These are phyloP conservation scores for Globisporangium orthogonon DNA, from an alignment of 352 stramenopile genomes.

Conservation along the genomic window DNA sequence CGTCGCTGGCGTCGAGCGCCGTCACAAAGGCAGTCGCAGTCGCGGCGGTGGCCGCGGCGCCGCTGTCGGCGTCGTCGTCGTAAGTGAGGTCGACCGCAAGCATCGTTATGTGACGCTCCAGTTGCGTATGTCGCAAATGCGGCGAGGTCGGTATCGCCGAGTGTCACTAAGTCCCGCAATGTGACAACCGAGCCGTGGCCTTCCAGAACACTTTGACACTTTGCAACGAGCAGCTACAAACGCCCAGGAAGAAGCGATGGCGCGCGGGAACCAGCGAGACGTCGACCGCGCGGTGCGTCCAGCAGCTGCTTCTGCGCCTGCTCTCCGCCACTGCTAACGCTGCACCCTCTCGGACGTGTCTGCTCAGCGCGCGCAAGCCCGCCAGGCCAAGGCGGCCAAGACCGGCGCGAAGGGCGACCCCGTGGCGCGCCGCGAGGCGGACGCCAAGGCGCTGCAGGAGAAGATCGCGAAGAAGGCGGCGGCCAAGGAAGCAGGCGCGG, in stretches of 20 bases:
- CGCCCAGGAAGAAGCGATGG: conserved; percentile 25
- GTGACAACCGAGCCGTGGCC: background rate
- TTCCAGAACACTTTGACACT: background rate
- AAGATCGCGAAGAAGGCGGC: conserved; percentile 76
- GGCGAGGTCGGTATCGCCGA: too few species aligned
- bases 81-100: too few species aligned
- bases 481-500: conserved; percentile 40
- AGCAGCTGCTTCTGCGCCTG: background rate
- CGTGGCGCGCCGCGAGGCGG: conserved; percentile 52
- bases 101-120: too few species aligned
- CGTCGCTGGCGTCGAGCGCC: too few species aligned
- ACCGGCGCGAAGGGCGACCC: conserved; percentile 36
- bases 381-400: conserved; percentile 44
- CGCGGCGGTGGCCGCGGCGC: too few species aligned
- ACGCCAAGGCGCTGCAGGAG: conserved; percentile 75
- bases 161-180: background rate
- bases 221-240: background rate
- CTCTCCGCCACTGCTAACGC: background rate
- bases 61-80: too few species aligned
- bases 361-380: conserved; percentile 63
- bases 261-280: conserved; percentile 79
- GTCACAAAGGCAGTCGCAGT: too few species aligned
- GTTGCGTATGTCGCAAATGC: too few species aligned
- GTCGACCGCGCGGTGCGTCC: conserved; percentile 58
- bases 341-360: background rate